A percentile compares a stretch with the other conserved stretches of the same genome.
These are phyloP conservation scores for Mycena indigotica DNA, from an alignment of 768 basidiomycete genomes.

Conservation along the genomic window DNA sequence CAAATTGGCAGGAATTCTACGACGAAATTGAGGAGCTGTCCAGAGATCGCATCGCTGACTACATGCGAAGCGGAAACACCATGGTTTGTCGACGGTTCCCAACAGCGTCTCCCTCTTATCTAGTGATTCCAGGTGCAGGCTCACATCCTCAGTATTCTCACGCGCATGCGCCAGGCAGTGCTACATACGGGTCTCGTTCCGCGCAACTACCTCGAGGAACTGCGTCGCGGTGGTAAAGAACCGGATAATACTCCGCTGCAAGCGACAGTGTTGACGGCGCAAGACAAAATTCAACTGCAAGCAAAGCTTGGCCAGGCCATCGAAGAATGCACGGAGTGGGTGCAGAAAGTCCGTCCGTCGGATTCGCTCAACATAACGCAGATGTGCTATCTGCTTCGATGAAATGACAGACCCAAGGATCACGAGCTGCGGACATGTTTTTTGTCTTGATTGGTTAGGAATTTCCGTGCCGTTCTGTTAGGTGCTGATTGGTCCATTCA, in stretches of 20 bases:
- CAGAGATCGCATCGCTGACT: constrained; percentile 59
- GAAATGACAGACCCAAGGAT: constrained; percentile 67
- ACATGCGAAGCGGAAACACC: constrained; percentile 48
- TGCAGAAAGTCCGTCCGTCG: neutral
- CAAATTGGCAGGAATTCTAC: constrained; percentile 54
- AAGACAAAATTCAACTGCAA: constrained; percentile 60
- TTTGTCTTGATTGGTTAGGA: constrained; percentile 71
- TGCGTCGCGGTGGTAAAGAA: constrained; percentile 44
- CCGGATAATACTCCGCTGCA: constrained; percentile 28
- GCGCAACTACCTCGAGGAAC: constrained; percentile 65
- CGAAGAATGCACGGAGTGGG: constrained; percentile 77
- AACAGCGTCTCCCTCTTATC: constrained; percentile 11
- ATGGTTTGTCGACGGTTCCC: constrained; percentile 35
- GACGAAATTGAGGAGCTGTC: constrained; percentile 69
- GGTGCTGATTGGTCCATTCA: constrained; percentile 26
- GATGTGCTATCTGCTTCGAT: constrained; percentile 68
- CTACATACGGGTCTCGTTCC: constrained; percentile 81
- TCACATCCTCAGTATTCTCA: constrained; percentile 80
- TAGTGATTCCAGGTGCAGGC: constrained; percentile 54
- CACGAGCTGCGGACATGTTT: constrained; percentile 71
- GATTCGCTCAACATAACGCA: neutral
- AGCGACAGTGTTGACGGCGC: constrained; percentile 49
- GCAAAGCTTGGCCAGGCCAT: constrained; percentile 61
- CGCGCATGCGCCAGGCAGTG: constrained; percentile 80
- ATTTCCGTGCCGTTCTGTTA: neutral